phyloP scores from a whole-genome alignment of 768 basidiomycete genomes.

The Thelephora ganbajun region DNA sequence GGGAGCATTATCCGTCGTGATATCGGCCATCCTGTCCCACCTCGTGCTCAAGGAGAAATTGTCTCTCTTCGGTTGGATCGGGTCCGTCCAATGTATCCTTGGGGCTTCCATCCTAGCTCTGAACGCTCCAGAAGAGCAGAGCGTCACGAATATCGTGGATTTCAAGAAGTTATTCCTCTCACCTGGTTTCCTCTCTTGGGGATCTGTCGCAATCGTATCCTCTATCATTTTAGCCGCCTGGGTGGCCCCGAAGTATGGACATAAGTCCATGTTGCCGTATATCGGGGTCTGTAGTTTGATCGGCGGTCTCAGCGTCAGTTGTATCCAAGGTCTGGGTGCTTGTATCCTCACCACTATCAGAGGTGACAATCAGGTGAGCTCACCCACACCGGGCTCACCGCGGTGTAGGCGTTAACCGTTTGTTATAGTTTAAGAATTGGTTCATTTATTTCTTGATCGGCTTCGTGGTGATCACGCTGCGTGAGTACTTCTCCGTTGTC shows the following conservation, averaged over 20 bases:
- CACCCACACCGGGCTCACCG: not conserved
- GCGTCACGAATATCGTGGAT: constrained; percentile 46
- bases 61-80: constrained; percentile 91
- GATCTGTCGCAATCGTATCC: constrained; percentile 39
- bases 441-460: constrained; percentile 75
- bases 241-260: constrained; percentile 77
- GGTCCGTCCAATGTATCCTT: constrained; percentile 76
- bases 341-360: constrained; percentile 66
- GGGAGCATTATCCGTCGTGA: constrained; percentile 86
- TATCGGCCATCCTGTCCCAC: constrained; percentile 83
- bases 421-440: constrained; percentile 70
- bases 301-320: constrained; percentile 83
- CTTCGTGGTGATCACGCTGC: constrained; percentile 67
- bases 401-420: not conserved
- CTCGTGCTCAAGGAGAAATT: constrained; percentile 83
- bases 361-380: constrained; percentile 26
- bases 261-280: constrained; percentile 84
- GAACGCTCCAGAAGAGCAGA: constrained; percentile 63
- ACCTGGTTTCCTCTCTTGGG: constrained; percentile 66
- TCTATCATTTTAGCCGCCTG: constrained; percentile 58
- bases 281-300: constrained; percentile 91
- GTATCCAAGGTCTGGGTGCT: constrained; percentile 81
- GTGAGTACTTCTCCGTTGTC: constrained; percentile 24
- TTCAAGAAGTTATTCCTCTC: constrained; percentile 71
- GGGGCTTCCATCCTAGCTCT: constrained; percentile 79